Evolutionary conservation across 257 asterid species (phyloP), one percentile per base, ranked within the genome.

Genomic region (Nicotiana attenuata): DNA sequence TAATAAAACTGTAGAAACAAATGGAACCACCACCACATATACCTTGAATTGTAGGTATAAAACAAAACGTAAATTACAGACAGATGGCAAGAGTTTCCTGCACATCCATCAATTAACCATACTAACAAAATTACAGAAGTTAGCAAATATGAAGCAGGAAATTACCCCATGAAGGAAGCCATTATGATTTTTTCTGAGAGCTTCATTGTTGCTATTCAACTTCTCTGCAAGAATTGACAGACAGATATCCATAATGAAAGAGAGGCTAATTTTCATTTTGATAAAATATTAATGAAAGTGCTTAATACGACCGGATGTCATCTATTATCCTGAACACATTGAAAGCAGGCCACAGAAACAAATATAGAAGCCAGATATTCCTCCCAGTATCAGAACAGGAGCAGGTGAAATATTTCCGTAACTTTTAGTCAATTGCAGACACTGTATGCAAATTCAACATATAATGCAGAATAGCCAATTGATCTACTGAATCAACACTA

Each of bases 91-190:
- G 4, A 29, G 64, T 45, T 60, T 45, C 35, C 67, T 57, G 63
- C 45, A 75, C 63, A 75, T 71, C 45, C 59, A 75, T 8, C 15
- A 19, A 75, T 50, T 50, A 52, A 47, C 79, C 79, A 47, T 47
- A 76, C 35, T 9, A 13, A 41, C 3, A 65, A 29, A 80, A 24
- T 65, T 52, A 66, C 29, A 22, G 50, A 71, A 76, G 17, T 5
- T 8, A 14, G 52, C 15, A 75, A 81, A 65, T n/a, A n/a, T 56
- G 77, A 63, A 71, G 77, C 8, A 85, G 83, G 77, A 83, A 83
- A 66, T 77, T 55, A 94, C 99, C 98, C 94, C 97, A 47, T 86
- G 88, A 80, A 90, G 91, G 83, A 90, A 92, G 82, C 95, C 92
- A 84, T 85, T 89, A 33, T 89, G 92, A 81, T 87, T 88, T 86